Conservation (phyloP, 495 filamentous ascomycete genomes). For the Cudoniella acicularis region DNA sequence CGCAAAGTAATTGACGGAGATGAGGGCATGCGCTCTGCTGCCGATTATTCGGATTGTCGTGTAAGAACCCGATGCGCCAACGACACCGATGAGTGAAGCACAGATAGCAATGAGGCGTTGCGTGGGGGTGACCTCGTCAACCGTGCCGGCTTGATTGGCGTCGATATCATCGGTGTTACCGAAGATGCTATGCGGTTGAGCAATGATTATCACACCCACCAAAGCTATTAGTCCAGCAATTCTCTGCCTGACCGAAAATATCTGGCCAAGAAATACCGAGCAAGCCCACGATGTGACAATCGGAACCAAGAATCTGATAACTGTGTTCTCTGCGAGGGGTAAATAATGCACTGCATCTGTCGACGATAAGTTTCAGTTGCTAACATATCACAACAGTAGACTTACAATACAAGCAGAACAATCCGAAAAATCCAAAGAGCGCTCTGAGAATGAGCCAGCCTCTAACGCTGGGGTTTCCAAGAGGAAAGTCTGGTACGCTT, state of each 20-base stretch:
- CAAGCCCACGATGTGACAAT: conserved; percentile 73
- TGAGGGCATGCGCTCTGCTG: conserved; percentile 69
- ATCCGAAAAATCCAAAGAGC: conserved; percentile 66
- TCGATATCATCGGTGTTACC: conserved; percentile 24
- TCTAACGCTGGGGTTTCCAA: conserved; percentile 62
- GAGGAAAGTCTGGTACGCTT: conserved; percentile 59
- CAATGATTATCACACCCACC: conserved; percentile 72
- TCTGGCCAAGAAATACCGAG: conserved; percentile 57
- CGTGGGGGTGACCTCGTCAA: conserved; percentile 38
- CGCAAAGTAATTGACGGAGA: conserved; percentile 78
- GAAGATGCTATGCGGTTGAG: conserved; percentile 58
- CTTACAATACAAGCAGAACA: conserved; percentile 70
- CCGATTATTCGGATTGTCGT: conserved; percentile 77
- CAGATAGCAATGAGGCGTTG: conserved; percentile 66
- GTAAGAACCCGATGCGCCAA: conserved; percentile 68
- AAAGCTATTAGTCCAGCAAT: conserved; percentile 66
- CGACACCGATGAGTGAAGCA: conserved; percentile 64
- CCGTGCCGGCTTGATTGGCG: conserved; percentile 15
- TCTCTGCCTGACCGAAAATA: conserved; percentile 66
- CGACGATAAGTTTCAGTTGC: conserved; percentile 1
- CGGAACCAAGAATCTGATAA: conserved; percentile 75
- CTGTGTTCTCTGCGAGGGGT: conserved; percentile 74
- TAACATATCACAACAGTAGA: conserved; percentile 1
- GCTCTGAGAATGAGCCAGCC: conserved; percentile 61
- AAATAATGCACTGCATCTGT: conserved; percentile 75